Evolutionary conservation across 78 protist species (phyloP), one percentile per base, ranked within the genome.

Genomic region (Polysphondylium violaceum): DNA sequence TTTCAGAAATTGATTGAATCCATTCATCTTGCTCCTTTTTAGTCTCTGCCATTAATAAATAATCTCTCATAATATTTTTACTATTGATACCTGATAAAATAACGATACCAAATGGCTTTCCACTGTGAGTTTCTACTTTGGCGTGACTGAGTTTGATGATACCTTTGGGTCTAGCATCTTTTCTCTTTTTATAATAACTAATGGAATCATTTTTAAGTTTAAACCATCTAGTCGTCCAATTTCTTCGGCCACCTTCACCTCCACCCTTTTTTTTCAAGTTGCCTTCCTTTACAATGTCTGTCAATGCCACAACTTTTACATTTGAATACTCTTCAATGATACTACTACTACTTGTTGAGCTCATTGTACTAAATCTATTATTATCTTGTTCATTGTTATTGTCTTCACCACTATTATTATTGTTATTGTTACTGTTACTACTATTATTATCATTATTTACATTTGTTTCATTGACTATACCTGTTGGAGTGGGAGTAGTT

Each of bases 161-260:
- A 33, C 88, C 88, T 27, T 78, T 78, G 21, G 88, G 76, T 38
- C 47, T 65, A 43, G 76, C 14, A 23, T 65, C 88, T 16, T 61
- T 78, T 21, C 64, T 33, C 50, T 65, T 78, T 36, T 78, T 78
- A 35, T 64, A 78, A 61, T 78, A 78, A 50, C 74, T 41, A 7
- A 78, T 44, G 33, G 88, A 63, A 35, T 78, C 88, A 31, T 23
- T 36, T 29, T 78, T 78, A 5, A 78, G 51, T 25, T 53, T 68
- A 50, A 61, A 78, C 88, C 88, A 78, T 50, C 88, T 44, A 12
- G 72, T 68, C 14, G 74, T 78, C 88, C 88, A 78, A 50, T 78
- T 78, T 17, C 88, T 59, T 25, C 88, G 59, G 36, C 88, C 88
- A 36, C 88, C 88, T 78, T 78, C 88, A 36, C 88, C 88, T 35